These are phyloP conservation scores for Schizopora paradoxa DNA, from an alignment of 1,284 basidiomycete genomes.

Conservation along the genomic window DNA sequence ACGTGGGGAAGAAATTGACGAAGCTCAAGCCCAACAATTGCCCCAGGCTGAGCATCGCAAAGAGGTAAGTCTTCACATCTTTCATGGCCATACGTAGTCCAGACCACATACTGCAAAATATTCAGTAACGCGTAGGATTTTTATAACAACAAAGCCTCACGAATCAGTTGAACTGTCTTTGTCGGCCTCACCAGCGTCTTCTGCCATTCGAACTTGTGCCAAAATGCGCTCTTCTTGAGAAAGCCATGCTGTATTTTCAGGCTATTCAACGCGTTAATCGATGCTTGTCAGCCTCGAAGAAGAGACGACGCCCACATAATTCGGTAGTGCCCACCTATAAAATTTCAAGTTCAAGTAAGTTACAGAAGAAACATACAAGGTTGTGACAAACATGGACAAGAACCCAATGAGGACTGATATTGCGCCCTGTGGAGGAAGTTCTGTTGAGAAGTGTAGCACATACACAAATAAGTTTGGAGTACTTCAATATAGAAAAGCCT, in stretches of 20 bases:
- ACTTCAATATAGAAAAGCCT: slow-evolving; percentile 64
- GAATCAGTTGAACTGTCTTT: slow-evolving; percentile 48
- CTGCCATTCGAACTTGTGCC: slow-evolving; percentile 66
- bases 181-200: slow-evolving; percentile 73
- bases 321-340: slow-evolving; percentile 22
- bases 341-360: background rate
- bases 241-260: slow-evolving; percentile 65
- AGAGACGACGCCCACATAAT: slow-evolving; percentile 22
- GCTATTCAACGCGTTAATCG: slow-evolving; percentile 31
- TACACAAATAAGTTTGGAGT: slow-evolving; percentile 13
- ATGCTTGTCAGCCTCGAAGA: background rate
- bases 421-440: slow-evolving; percentile 42
- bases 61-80: slow-evolving; percentile 57
- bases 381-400: slow-evolving; percentile 42
- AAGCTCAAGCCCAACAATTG: slow-evolving; percentile 62
- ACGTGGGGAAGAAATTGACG: slow-evolving; percentile 73
- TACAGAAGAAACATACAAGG: background rate
- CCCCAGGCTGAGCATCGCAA: slow-evolving; percentile 48
- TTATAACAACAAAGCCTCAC: slow-evolving; percentile 31
- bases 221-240: slow-evolving; percentile 51
- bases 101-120: slow-evolving; percentile 36
- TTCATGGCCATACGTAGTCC: slow-evolving; percentile 56
- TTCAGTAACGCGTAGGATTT: background rate
- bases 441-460: slow-evolving; percentile 1
- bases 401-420: slow-evolving; percentile 54